Base-by-base conservation (phyloP, 208 protist genomes). In the Acanthamoeba quina region DNA sequence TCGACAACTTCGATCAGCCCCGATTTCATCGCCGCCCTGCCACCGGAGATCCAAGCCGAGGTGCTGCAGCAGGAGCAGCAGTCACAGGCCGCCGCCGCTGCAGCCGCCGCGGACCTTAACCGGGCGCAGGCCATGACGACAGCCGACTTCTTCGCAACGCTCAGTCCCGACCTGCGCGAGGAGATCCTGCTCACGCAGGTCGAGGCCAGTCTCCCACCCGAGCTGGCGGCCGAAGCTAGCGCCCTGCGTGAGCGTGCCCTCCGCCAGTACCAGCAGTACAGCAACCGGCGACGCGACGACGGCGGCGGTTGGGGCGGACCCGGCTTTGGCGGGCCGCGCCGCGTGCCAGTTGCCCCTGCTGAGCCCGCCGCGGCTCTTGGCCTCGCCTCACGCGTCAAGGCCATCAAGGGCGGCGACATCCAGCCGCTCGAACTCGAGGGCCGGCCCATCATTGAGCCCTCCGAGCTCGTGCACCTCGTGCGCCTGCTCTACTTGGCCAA, bases 161-260 rank as follows among this genome's bases (percentile, higher is more conserved):
- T 98, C 1, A 90, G 94, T 52, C 95, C 94, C 37, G 96, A 98
- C 60, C 92, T 98, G 76, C 95, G 96, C 19, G 78, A 97, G 21
- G 98, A 99, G 88, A 96, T 99, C 10, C 95, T 99, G 37, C 94
- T 98, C 54, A 95, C 94, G 34, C 95, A 96, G 70, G 95, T 96
- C 68, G 96, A 97, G 26, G 98, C 98, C 37, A 97, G 96, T n/a
- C 94, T 99, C 4, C 96, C 97, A 78, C 97, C 98, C 21, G 97
- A 98, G 66, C 86, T 99, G 5, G 95, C 97, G 37, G 97, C 96
- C 0, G 98, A 99, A 95, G 98, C 98, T 21, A 94, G 95, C 58
- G 93, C 95, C 76, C 92, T 99, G 34, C 76, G 89, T 19, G 89
- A 93, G 56, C 89, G 89, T 10, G 89, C 89, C 15, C 41, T 70